Evolutionary conservation across 2,329 filamentous ascomycete genomes (phyloP).

Genomic region (Fusarium sp.): DNA sequence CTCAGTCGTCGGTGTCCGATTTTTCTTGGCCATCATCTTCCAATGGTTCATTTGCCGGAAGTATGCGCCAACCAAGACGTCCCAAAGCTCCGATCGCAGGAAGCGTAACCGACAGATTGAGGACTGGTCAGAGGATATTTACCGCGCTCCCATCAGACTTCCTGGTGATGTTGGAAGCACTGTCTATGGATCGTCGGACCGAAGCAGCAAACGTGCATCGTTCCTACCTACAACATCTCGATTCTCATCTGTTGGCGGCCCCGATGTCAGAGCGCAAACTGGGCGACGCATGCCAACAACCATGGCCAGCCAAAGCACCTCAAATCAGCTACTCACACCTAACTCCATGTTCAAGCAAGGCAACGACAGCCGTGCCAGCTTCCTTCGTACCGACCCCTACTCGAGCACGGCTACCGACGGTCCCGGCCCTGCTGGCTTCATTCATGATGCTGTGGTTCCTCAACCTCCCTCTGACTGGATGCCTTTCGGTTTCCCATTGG

Average conservation of each 20-base stretch:
- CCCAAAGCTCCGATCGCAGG: conserved; percentile 82
- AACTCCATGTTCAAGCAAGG: conserved; percentile 77
- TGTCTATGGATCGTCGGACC: conserved; percentile 70
- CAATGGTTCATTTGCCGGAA: conserved; percentile 95
- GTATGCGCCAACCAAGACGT: conserved; percentile 88
- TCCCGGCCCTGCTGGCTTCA: conserved; percentile 90
- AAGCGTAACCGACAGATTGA: conserved; percentile 94
- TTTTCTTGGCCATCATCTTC: conserved; percentile 89
- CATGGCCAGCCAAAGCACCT: conserved; percentile 90
- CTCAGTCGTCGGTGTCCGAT: conserved; percentile 86
- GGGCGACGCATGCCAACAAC: conserved; percentile 78
- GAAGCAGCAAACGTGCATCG: conserved; percentile 82
- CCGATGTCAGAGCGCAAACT: conserved; percentile 67
- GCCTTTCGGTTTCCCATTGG: conserved; percentile 94
- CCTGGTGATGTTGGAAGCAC: conserved; percentile 78
- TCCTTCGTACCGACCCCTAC: conserved; percentile 71
- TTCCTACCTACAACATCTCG: conserved; percentile 95
- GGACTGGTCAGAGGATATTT: conserved; percentile 98
- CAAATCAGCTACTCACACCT: conserved; percentile 77
- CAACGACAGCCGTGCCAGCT: conserved; percentile 73
- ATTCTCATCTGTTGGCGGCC: conserved; percentile 90
- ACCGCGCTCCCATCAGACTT: conserved; percentile 86
- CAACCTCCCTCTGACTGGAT: conserved; percentile 98
- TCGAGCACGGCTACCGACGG: conserved; percentile 71
- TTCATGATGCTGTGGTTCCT: conserved; percentile 94